A percentile compares a stretch with the other conserved stretches of the same genome.
Evolutionary conservation across 2,329 filamentous ascomycete species (phyloP).

Genomic region (Coniochaeta ligniaria): DNA sequence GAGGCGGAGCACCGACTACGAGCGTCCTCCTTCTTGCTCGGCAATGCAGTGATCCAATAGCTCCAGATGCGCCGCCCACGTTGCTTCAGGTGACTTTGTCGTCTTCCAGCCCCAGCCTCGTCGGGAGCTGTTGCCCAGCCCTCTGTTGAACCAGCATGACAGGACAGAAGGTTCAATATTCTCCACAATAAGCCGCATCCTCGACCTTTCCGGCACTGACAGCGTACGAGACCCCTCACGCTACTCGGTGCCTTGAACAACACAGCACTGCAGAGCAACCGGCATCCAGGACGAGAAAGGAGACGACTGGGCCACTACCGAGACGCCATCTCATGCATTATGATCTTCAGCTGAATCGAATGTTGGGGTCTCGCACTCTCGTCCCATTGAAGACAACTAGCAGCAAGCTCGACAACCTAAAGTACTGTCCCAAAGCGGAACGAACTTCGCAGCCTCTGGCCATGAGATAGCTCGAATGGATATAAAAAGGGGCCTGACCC

Average conservation of each 20-base stretch:
- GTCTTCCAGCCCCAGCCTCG: neutral
- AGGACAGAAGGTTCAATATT: neutral
- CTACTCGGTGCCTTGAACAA: neutral
- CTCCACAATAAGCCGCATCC: neutral
- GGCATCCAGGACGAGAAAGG: neutral
- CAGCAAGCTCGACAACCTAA: neutral
- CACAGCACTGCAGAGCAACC: neutral
- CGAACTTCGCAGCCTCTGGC: neutral
- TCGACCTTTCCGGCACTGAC: neutral
- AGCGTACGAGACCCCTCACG: neutral
- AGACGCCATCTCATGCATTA: neutral
- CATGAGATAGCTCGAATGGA: neutral
- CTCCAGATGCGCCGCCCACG: neutral
- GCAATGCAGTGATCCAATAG: neutral
- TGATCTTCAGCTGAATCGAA: neutral
- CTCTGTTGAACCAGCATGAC: neutral
- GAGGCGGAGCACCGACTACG: neutral
- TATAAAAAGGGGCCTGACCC: neutral
- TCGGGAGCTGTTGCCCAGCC: neutral
- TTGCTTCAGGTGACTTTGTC: neutral
- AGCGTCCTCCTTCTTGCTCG: neutral
- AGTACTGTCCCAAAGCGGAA: neutral
- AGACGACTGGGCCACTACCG: neutral
- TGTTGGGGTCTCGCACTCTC: neutral
- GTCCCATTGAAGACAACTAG: neutral